A percentile compares a stretch with the other conserved stretches of the same genome.
phyloP scores from a whole-genome alignment of 2,329 filamentous ascomycete species.

The Fusarium graminum region DNA sequence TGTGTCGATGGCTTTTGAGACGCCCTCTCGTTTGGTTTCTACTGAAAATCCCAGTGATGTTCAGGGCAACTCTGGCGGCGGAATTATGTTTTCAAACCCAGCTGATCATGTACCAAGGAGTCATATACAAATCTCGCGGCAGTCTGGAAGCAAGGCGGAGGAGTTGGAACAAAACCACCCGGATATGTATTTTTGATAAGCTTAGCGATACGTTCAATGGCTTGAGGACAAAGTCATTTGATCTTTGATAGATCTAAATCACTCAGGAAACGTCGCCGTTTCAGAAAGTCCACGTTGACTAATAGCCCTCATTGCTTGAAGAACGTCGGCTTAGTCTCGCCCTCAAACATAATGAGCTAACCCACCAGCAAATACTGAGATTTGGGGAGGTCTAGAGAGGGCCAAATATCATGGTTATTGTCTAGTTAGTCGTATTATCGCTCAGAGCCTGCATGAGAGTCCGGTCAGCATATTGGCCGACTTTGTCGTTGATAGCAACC shows the following conservation, averaged over 20 bases:
- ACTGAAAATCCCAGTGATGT: not conserved
- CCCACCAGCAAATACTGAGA: too few relatives aligned
- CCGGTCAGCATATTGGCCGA: constrained; percentile 47
- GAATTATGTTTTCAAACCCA: not conserved
- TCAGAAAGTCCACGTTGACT: too few relatives aligned
- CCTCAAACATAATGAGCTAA: too few relatives aligned
- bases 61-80: not conserved
- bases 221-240: not conserved
- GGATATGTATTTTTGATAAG: constrained; percentile 40
- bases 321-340: too few relatives aligned
- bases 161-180: constrained; percentile 33
- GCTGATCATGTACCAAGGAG: not conserved
- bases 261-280: too few relatives aligned
- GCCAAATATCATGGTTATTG: constrained; percentile 50
- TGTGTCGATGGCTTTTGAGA: not conserved
- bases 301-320: too few relatives aligned
- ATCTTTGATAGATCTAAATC: too few relatives aligned
- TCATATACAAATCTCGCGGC: not conserved
- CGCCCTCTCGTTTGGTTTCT: not conserved
- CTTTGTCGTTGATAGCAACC: constrained; percentile 52
- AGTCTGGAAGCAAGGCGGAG: constrained; percentile 33
- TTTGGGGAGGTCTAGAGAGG: too few relatives aligned
- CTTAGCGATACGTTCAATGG: too few relatives aligned
- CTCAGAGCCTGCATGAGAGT: constrained; percentile 32
- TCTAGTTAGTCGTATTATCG: constrained; percentile 47